These are phyloP conservation scores for Teratosphaeriaceae sp. DNA, from an alignment of 2,329 filamentous ascomycete species.

Conservation along the genomic window DNA sequence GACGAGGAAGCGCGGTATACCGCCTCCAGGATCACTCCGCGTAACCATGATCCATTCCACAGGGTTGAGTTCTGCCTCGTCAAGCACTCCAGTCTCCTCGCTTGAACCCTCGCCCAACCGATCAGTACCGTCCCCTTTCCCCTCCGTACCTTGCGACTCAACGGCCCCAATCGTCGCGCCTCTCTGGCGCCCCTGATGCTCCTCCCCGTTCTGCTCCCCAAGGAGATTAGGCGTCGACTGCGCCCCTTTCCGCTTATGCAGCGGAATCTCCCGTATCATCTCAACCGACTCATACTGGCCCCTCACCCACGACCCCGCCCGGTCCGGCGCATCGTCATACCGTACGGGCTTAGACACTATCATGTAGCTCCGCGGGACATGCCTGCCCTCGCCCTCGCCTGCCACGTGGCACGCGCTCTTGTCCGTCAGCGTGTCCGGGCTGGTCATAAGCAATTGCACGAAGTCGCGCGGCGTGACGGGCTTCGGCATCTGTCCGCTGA, in stretches of 20 bases:
- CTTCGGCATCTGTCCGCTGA: conserved; percentile 84
- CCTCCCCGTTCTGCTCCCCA: conserved; percentile 8
- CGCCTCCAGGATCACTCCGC: conserved; percentile 79
- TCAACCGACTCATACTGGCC: conserved; percentile 90
- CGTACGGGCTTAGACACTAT: conserved; percentile 78
- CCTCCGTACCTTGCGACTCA: conserved; percentile 31
- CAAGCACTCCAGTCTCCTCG: conserved; percentile 12
- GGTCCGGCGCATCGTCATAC: conserved; percentile 65
- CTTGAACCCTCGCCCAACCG: conserved; percentile 7
- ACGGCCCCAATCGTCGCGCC: conserved; percentile 38
- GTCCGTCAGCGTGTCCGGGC: conserved; percentile 45
- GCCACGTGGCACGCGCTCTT: conserved; percentile 32
- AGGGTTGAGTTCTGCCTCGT: conserved; percentile 51
- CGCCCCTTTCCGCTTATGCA: conserved; percentile 34
- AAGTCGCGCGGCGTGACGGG: conserved; percentile 87
- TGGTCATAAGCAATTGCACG: conserved; percentile 69
- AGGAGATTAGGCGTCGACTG: conserved; percentile 26
- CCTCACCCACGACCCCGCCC: conserved; percentile 69
- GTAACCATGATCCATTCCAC: conserved; percentile 95
- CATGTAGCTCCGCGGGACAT: conserved; percentile 65
- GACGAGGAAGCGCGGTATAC: conserved; percentile 84
- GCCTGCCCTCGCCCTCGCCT: conserved; percentile 27
- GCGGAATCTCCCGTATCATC: conserved; percentile 74
- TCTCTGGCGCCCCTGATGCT: conserved; percentile 18
- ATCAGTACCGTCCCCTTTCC: conserved; percentile 32